A percentile compares a stretch with the other conserved stretches of the same genome.
These are phyloP conservation scores for Primulina tabacum DNA, from an alignment of 257 asterid genomes.

Conservation along the genomic window DNA sequence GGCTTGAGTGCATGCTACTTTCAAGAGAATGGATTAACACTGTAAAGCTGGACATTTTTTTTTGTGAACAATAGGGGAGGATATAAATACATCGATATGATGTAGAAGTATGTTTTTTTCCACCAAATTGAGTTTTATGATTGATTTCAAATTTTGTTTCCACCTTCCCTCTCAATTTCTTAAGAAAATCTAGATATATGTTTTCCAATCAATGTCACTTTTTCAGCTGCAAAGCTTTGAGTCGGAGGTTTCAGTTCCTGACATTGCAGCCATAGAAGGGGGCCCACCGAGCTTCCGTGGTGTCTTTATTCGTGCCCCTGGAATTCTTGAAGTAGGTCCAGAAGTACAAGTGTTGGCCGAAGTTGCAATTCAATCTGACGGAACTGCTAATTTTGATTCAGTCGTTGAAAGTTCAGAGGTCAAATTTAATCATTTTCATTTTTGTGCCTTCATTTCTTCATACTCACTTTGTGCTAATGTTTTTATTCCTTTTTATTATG, in stretches of 20 bases:
- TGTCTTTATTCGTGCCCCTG: conserved; percentile 89
- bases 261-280: conserved; percentile 77
- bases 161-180: conserved; percentile 3
- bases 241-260: conserved; percentile 76
- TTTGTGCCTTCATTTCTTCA: neutral
- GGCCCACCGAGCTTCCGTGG: conserved; percentile 86
- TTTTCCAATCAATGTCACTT: conserved; percentile 4
- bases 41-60: neutral
- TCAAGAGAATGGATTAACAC: neutral
- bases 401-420: conserved; percentile 49
- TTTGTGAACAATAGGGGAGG: neutral
- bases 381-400: conserved; percentile 32
- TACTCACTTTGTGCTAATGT: neutral
- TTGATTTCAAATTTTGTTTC: neutral
- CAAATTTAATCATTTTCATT: neutral
- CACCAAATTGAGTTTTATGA: neutral
- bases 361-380: conserved; percentile 45
- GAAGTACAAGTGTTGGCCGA: conserved; percentile 84
- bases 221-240: conserved; percentile 93
- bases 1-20: neutral
- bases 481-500: too few relatives aligned
- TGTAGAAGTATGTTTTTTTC: neutral
- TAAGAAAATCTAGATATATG: conserved; percentile 7
- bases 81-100: neutral
- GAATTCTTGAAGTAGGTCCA: conserved; percentile 87